Evolutionary conservation across 2,329 filamentous ascomycete genomes (phyloP).

Genomic region (Fusarium anguioides): DNA sequence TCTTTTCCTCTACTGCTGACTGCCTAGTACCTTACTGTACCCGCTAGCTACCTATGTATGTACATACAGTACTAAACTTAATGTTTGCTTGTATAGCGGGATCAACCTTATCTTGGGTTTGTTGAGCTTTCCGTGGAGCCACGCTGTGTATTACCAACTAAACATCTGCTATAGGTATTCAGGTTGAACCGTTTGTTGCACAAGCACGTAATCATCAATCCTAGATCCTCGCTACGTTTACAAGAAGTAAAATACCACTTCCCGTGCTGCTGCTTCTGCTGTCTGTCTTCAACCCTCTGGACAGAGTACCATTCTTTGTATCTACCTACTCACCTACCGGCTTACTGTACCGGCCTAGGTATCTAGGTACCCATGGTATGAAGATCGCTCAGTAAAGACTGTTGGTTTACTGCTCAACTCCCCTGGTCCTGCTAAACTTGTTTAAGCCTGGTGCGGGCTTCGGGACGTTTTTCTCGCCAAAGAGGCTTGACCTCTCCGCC

Average conservation of each 20-base stretch:
- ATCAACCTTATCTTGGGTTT: conserved; percentile 31
- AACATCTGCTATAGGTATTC: neutral
- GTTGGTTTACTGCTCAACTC: conserved; percentile 33
- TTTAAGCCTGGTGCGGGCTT: conserved; percentile 30
- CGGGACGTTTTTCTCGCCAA: conserved; percentile 40
- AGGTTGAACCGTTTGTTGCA: neutral
- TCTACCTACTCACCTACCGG: too few species aligned
- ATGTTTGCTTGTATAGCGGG: conserved; percentile 19
- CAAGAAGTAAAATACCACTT: conserved; percentile 5
- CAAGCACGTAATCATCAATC: neutral
- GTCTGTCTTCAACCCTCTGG: neutral
- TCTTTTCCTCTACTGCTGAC: neutral
- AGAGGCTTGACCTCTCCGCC: conserved; percentile 46
- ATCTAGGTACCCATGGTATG: too few species aligned
- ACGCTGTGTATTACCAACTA: neutral
- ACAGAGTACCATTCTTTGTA: too few species aligned
- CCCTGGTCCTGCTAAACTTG: conserved; percentile 26
- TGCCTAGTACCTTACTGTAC: too few species aligned
- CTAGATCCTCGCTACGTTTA: neutral
- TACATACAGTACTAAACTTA: too few species aligned
- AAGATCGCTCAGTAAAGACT: conserved; percentile 22
- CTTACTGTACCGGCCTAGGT: too few species aligned
- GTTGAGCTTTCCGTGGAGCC: conserved; percentile 11
- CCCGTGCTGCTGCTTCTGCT: conserved; percentile 11
- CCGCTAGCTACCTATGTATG: too few species aligned